Conservation (phyloP, 495 filamentous ascomycete genomes). For the Venustampulla echinocandica region DNA sequence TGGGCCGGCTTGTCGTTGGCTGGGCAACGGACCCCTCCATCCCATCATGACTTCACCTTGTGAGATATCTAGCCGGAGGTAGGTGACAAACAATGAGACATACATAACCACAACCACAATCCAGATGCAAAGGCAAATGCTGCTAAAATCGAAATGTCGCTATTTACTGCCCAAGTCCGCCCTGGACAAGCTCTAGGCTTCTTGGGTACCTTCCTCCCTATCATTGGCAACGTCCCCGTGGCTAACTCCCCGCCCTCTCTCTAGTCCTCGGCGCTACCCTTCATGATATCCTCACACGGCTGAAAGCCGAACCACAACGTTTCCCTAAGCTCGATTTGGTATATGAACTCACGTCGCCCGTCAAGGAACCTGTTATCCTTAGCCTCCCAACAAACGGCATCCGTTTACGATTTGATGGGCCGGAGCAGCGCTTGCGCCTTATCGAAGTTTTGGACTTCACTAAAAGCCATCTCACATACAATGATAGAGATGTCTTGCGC, state of each 20-base stretch:
- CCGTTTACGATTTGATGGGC: slow-evolving; percentile 85
- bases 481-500: slow-evolving; percentile 75
- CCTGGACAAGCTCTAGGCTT: slow-evolving; percentile 73
- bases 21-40: slow-evolving; percentile 4
- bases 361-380: slow-evolving; percentile 62
- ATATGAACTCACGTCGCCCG: slow-evolving; percentile 61
- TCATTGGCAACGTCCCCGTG: background rate
- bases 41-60: background rate
- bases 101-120: background rate
- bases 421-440: slow-evolving; percentile 81
- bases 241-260: background rate
- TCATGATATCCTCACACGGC: slow-evolving; percentile 73
- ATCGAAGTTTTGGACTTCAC: slow-evolving; percentile 89
- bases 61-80: background rate
- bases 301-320: slow-evolving; percentile 73
- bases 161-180: slow-evolving; percentile 58
- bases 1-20: background rate
- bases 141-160: slow-evolving; percentile 35
- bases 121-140: background rate
- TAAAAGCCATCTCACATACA: slow-evolving; percentile 74
- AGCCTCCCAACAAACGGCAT: slow-evolving; percentile 76
- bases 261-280: slow-evolving; percentile 80
- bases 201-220: slow-evolving; percentile 44
- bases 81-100: too few species aligned
- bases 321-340: slow-evolving; percentile 78